Base-by-base conservation (phyloP, 495 filamentous ascomycete genomes). In the Evansstolkia leycettana region DNA sequence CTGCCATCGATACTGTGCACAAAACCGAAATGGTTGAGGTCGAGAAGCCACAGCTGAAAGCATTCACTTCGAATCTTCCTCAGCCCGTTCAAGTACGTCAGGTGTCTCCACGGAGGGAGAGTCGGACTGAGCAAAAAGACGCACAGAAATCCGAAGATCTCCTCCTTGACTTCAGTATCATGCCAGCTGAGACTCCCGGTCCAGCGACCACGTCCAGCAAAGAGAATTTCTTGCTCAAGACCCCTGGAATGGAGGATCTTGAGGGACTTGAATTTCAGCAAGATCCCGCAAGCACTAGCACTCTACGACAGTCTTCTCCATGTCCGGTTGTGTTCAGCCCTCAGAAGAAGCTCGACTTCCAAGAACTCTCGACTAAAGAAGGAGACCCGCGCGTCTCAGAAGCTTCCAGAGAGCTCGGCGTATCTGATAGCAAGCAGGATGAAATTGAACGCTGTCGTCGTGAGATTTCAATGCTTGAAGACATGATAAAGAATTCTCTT, bases 261-360 rank as follows among this genome's bases (percentile, higher is more conserved):
- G 15, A 47, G 31, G 49, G 49, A 3, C 24, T 52, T 11, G 38
- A 46, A 14, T 52, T 48, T 24, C 23, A 7, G 12, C 38, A 35
- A 15, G n/a, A 9, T 13, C 13, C 26, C 17, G 12, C 13, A 2
- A 13, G 27, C 17, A 7, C 38, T 7, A 3, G 2, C 10, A 24
- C 5, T 8, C 9, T 24, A n/a, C 2, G 2, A 23, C 32, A 11
- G 32, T 6, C 17, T n/a, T 12, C 32, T 3, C 20, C 10, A 8
- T 14, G 6, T 15, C 32, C 20, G 17, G 23, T 15, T 20, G 11
- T 25, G 17, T 17, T 24, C 31, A 14, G 17, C 34, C 24, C 26
- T 14, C 10, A 25, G 25, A 29, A 13, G 7, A 37, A 18, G 24
- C 7, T 29, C 17, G 25, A 25, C 1, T 37, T 17, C 24, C 2